These are phyloP conservation scores for Magnusiomyces paraingens DNA, from an alignment of 1,139 yeast genomes.

Conservation along the genomic window DNA sequence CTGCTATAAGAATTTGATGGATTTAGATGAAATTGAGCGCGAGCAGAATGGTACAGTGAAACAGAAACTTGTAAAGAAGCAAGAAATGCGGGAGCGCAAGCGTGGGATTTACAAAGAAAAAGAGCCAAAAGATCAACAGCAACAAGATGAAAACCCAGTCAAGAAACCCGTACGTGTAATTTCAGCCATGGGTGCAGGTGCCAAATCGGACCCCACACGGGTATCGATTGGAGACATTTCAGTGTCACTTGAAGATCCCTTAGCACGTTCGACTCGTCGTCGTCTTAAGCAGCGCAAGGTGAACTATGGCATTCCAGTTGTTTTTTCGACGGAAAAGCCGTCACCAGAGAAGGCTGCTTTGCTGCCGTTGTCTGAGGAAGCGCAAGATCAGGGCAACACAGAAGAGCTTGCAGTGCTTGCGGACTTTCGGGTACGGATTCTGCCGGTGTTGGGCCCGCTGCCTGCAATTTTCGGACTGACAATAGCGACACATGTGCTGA, in stretches of 20 bases:
- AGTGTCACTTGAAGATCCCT: conserved; percentile 82
- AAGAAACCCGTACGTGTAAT: conserved; percentile 42
- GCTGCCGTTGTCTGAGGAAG: conserved; percentile 75
- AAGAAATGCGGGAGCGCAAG: not conserved
- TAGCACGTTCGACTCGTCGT: conserved; percentile 82
- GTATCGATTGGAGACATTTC: conserved; percentile 74
- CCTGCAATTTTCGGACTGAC: conserved; percentile 95
- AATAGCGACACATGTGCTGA: conserved; percentile 74
- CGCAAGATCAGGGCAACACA: conserved; percentile 60
- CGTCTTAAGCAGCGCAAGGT: conserved; percentile 76
- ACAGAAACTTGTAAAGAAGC: not conserved
- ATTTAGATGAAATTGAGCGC: conserved; percentile 5
- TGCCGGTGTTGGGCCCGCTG: conserved; percentile 93
- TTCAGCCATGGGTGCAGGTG: conserved; percentile 95
- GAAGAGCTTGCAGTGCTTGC: conserved; percentile 72
- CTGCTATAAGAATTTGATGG: conserved; percentile 49
- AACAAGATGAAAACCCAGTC: not conserved
- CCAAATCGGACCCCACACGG: conserved; percentile 81
- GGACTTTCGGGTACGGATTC: conserved; percentile 85
- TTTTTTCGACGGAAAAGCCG: conserved; percentile 92
- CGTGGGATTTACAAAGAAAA: not conserved
- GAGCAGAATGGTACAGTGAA: no score
- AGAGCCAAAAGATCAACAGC: not conserved
- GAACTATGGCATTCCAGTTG: conserved; percentile 69
- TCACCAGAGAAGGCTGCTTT: conserved; percentile 88